Base-by-base conservation (phyloP, 805 yeast genomes). In the Barnettozyma sucrosica region DNA sequence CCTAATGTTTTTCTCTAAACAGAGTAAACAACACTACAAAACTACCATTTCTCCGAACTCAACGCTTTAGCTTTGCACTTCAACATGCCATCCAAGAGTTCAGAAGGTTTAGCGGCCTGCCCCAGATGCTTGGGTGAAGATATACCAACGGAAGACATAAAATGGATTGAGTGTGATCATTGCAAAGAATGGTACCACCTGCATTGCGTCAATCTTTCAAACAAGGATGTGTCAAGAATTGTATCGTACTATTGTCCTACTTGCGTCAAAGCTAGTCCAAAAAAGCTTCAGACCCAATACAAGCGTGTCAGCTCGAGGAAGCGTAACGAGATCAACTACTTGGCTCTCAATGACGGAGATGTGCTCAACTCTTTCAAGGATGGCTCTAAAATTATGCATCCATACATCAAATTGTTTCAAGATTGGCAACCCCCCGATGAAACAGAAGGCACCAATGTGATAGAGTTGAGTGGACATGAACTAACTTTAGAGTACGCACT, bases 271-370 rank as follows among this genome's bases (percentile, higher is more conserved):
- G 53, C 53, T 3, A 26, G 36, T 18, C 88, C 1, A 5, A 19
- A 16, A n/a, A 20, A 7, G 7, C n/a, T 20, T 5, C 76, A 80
- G 0, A 71, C 82, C 5, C 59, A 71, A 14, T 58, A 61, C 44
- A 75, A 71, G 47, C 66, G 90, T 36, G 70, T 70, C 34, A 81
- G 87, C 48, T 68, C 73, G 38, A 67, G 96, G 20, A 66, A 74
- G 14, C 67, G 70, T 37, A 65, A 69, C n/a, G 71, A 72, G 45
- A 75, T 89, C 40, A 95, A 89, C 60, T 89, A 89, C 58, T 81
- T 79, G 9, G 93, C 95, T 0, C 68, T 89, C 55, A 78, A 89
- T 61, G 83, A 81, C 47, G 95, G 96, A 5, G 83, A 80, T 33
- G 62, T 69, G 20, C 23, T 59, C 48, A 46, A 47, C 24, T 45